Evolutionary conservation across 176 grass and related monocot species (phyloP).

Genomic region (Bonia amplexicaulis): DNA sequence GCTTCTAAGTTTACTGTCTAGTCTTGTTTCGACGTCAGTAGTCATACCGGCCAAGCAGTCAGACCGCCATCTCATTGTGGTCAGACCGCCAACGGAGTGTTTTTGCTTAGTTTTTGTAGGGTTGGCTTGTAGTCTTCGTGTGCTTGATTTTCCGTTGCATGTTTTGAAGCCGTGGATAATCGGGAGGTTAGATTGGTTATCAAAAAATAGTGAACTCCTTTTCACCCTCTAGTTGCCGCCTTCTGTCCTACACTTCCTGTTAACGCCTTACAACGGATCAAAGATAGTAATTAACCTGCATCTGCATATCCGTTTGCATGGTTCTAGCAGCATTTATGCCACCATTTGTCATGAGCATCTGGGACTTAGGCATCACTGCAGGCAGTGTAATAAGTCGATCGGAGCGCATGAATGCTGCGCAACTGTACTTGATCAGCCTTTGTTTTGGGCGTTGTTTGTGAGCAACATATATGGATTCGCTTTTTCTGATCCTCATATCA

Average conservation of each 20-base stretch:
- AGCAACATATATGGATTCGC: neutral
- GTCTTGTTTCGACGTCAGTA: too few relatives aligned
- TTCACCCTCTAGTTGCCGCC: too few relatives aligned
- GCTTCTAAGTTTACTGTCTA: too few relatives aligned
- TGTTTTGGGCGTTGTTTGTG: neutral
- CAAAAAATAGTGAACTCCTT: too few relatives aligned
- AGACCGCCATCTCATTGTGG: too few relatives aligned
- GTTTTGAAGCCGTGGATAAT: too few relatives aligned
- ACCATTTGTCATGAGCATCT: neutral
- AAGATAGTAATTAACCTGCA: neutral
- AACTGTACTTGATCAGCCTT: neutral
- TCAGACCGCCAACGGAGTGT: too few relatives aligned
- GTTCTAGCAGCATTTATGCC: neutral
- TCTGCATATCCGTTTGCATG: neutral
- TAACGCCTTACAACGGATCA: neutral
- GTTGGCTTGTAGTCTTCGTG: too few relatives aligned
- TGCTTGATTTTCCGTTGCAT: too few relatives aligned
- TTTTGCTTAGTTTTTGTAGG: too few relatives aligned
- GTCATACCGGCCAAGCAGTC: too few relatives aligned
- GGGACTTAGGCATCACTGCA: neutral
- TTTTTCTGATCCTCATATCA: neutral
- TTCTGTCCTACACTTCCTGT: neutral
- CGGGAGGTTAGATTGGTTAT: too few relatives aligned
- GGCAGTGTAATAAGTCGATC: neutral
- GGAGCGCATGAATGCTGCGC: neutral